Evolutionary conservation across 2,329 filamentous ascomycete species (phyloP).

Genomic region (Fusarium begoniae): DNA sequence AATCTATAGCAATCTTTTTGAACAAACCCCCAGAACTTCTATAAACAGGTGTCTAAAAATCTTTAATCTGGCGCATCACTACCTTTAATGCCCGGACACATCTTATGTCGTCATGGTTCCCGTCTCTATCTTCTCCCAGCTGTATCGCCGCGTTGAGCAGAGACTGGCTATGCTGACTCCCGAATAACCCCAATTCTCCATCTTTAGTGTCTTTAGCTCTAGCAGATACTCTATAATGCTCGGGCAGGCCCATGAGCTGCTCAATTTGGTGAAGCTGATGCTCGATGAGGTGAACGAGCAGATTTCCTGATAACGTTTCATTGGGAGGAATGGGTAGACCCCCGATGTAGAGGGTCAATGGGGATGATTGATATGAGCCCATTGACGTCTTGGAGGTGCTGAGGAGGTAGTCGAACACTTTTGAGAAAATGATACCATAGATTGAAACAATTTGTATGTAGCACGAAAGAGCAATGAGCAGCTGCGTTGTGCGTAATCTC

Average conservation of each 20-base stretch:
- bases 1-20: neutral
- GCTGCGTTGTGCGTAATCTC: conserved; percentile 1
- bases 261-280: conserved; percentile 9
- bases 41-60: neutral
- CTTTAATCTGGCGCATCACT: conserved; percentile 9
- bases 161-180: neutral
- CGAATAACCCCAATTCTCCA: conserved; percentile 1
- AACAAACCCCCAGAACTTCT: neutral
- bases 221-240: conserved; percentile 7
- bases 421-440: conserved; percentile 7
- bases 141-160: neutral
- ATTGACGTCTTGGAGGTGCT: neutral
- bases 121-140: conserved; percentile 6
- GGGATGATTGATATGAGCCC: neutral
- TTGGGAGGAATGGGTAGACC: neutral
- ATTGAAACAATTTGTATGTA: conserved; percentile 15
- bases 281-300: conserved; percentile 9
- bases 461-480: conserved; percentile 7
- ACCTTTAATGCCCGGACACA: conserved; percentile 1
- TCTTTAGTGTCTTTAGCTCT: conserved; percentile 2
- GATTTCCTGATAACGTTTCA: neutral
- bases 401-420: neutral
- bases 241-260: neutral
- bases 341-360: neutral
- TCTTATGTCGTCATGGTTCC: conserved; percentile 9